Evolutionary conservation across 805 yeast species (phyloP), one percentile per base, ranked within the genome.

Genomic region (Yamadazyma tumulicola): DNA sequence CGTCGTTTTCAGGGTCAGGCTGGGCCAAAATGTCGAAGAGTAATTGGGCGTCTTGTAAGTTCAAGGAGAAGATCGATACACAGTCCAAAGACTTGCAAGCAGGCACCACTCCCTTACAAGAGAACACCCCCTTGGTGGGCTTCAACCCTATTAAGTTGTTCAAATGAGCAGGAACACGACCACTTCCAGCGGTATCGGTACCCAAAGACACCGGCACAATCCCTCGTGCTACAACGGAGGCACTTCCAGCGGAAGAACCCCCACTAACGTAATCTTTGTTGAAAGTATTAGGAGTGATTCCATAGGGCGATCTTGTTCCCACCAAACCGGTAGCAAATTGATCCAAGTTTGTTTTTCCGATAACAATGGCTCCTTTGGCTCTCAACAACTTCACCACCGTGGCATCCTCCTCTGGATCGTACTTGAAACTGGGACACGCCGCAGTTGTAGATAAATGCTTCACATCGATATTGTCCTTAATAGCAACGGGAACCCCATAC

Each of bases 281-380:
- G 59, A 91, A 87, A 1, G 91, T 80, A 58, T 82, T 81, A 24
- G 87, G 79, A 4, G 96, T 84, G 47, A 79, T 75, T 9, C 98
- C 98, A 55, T 91, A 91, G 1, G 98, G 97, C 5, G 96, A 85
- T 52, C 98, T 75, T 20, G 87, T 81, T 28, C 98, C 98, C 2
- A 91, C 97, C 39, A 91, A 71, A 24, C 98, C 98, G 2, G 98
- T 93, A 9, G 97, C 97, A 63, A 91, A 91, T 60, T 91, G 98
- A 58, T 91, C 98, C 58, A 91, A 68, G 59, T 91, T 91, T 35
- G 97, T 93, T 59, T 91, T 91, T 40, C 97, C 97, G 31, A 91
- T 69, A 26, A 91, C 75, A 37, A 91, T 85, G 29, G 97, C 97
- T 54, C 98, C 98, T 23, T 86, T 83, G n/a, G 69, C 74, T 58